Evolutionary conservation across 352 stramenopile species (phyloP).

Genomic region (Phytopythium kandeliae): DNA sequence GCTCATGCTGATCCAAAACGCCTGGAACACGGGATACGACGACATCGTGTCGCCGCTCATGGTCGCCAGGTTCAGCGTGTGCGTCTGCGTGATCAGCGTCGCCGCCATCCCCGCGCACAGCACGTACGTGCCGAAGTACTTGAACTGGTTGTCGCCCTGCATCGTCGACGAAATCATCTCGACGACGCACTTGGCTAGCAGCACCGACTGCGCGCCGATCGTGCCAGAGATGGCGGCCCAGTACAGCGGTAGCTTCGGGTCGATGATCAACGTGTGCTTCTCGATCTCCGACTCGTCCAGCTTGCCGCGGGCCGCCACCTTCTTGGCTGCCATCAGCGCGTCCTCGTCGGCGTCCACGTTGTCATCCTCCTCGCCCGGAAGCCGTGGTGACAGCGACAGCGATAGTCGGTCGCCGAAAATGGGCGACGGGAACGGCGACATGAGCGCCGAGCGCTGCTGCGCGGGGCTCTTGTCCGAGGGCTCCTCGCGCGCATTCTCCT

Average conservation of each 20-base stretch:
- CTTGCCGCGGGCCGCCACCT: conserved; percentile 39
- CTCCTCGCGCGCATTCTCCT: conserved; percentile 16
- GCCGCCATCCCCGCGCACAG: conserved; percentile 66
- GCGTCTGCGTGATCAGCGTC: conserved; percentile 77
- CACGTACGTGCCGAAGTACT: conserved; percentile 82
- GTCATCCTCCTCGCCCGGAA: conserved; percentile 48
- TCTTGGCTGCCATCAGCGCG: conserved; percentile 30
- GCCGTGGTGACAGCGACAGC: conserved; percentile 24
- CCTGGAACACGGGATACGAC: conserved; percentile 82
- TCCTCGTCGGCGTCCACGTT: conserved; percentile 49
- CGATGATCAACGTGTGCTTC: conserved; percentile 83
- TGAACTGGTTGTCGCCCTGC: conserved; percentile 82
- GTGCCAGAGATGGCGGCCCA: conserved; percentile 84
- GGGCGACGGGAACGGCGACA: conserved; percentile 78
- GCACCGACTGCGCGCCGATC: conserved; percentile 75
- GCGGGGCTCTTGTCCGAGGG: conserved; percentile 1
- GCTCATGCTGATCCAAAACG: conserved; percentile 86
- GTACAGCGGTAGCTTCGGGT: conserved; percentile 82
- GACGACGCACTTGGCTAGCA: conserved; percentile 81
- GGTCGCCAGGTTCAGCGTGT: conserved; percentile 83
- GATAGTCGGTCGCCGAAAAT: conserved; percentile 51
- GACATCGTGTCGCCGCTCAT: conserved; percentile 85
- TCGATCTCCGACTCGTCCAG: conserved; percentile 65
- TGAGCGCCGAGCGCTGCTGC: conserved; percentile 38
- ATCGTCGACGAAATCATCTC: conserved; percentile 81